These are phyloP conservation scores for Syzygium oleosum DNA, from an alignment of 345 rosid genomes.

Conservation along the genomic window DNA sequence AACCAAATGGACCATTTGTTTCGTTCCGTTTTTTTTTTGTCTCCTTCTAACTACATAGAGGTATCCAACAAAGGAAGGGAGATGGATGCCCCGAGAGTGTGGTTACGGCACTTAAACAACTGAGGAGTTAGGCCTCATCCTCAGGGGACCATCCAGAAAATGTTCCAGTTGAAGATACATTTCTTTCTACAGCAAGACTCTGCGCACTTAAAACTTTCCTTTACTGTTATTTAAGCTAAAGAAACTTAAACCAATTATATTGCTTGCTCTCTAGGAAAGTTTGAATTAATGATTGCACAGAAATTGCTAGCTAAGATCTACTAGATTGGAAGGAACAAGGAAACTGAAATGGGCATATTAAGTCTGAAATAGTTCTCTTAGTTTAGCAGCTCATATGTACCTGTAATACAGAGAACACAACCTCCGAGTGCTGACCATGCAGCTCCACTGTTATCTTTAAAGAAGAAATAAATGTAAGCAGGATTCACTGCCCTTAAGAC, in stretches of 20 bases:
- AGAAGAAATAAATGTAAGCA: conserved; percentile 62
- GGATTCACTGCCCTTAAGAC: conserved; percentile 87
- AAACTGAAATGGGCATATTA: neutral
- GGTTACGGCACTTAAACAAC: neutral
- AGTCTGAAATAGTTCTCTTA: neutral
- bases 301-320: neutral
- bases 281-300: neutral
- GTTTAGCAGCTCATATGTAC: conserved; percentile 20
- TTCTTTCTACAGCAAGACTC: neutral
- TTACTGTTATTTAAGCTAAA: neutral
- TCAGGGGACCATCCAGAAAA: neutral
- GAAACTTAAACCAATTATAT: neutral
- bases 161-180: neutral
- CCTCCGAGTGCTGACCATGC: conserved; percentile 99
- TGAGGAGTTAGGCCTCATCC: neutral
- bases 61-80: neutral
- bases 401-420: conserved; percentile 91
- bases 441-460: conserved; percentile 58
- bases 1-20: neutral
- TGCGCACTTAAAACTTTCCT: neutral
- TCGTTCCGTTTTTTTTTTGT: neutral
- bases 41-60: neutral
- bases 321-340: neutral
- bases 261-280: neutral
- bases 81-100: neutral